phyloP scores from a whole-genome alignment of 345 rosid species.

The Anastatica hierochuntica region DNA sequence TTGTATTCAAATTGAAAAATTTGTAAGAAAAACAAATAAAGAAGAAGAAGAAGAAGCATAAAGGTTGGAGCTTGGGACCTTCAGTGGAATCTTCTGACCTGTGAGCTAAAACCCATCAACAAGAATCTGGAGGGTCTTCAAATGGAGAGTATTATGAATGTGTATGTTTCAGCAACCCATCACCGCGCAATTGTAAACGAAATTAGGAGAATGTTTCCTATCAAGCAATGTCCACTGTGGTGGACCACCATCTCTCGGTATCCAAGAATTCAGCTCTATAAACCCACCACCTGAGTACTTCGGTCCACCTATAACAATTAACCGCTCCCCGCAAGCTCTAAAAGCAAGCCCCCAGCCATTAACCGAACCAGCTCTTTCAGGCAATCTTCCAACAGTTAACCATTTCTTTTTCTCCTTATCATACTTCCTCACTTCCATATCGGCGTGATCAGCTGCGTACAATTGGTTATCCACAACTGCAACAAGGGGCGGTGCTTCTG shows the following conservation, averaged over 20 bases:
- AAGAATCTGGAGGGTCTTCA: conserved; percentile 19
- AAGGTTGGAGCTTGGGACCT: conserved; percentile 20
- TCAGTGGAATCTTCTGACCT: conserved; percentile 13
- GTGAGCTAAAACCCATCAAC: conserved; percentile 17
- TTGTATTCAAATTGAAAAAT: conserved; percentile 16
- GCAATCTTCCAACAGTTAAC: conserved; percentile 50
- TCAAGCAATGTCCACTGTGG: conserved; percentile 59
- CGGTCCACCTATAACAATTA: conserved; percentile 60
- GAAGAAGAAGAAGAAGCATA: too few relatives aligned
- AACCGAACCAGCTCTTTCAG: conserved; percentile 42
- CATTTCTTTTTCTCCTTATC: conserved; percentile 74
- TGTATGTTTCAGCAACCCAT: conserved; percentile 97
- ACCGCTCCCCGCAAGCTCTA: conserved; percentile 59
- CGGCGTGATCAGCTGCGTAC: conserved; percentile 60
- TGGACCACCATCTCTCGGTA: conserved; percentile 44
- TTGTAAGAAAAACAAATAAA: conserved; percentile 15
- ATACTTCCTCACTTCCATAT: conserved; percentile 43
- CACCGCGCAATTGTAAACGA: conserved; percentile 74
- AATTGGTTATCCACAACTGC: conserved; percentile 67
- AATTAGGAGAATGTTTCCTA: conserved; percentile 37
- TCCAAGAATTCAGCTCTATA: conserved; percentile 69
- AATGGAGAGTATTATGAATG: too few relatives aligned
- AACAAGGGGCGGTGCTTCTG: conserved; percentile 68
- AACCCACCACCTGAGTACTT: conserved; percentile 35
- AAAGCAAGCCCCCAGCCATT: conserved; percentile 92